Evolutionary conservation across 2,329 filamentous ascomycete genomes (phyloP).

Genomic region (Epichloe amarillans): DNA sequence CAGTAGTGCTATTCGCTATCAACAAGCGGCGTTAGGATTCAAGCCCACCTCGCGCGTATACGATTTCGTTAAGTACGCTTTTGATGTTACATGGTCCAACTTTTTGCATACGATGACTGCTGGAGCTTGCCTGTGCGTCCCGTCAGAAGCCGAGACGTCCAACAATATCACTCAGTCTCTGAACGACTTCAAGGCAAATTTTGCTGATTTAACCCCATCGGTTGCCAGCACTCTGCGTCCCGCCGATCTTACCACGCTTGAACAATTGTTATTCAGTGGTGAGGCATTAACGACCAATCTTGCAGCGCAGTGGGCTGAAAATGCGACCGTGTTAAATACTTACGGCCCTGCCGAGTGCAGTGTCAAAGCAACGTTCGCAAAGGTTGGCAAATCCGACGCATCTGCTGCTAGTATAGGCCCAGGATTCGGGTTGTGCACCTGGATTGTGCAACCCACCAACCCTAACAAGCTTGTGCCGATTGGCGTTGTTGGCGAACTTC

Average conservation of each 20-base stretch:
- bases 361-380: neutral
- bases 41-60: conserved; percentile 3
- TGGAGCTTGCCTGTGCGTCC: conserved; percentile 6
- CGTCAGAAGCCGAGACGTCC: conserved; percentile 26
- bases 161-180: conserved; percentile 30
- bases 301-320: conserved; percentile 1
- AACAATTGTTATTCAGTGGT: conserved; percentile 1
- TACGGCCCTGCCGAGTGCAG: conserved; percentile 6
- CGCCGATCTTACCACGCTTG: neutral
- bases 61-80: conserved; percentile 6
- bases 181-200: conserved; percentile 25
- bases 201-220: conserved; percentile 30
- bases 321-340: neutral
- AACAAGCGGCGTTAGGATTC: conserved; percentile 3
- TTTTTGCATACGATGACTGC: conserved; percentile 4
- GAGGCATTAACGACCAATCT: conserved; percentile 2
- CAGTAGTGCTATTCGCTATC: conserved; percentile 3
- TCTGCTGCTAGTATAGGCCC: conserved; percentile 2
- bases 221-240: conserved; percentile 22
- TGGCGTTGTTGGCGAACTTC: conserved; percentile 22
- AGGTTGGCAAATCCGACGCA: neutral
- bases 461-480: conserved; percentile 13
- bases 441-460: conserved; percentile 1
- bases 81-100: conserved; percentile 6
- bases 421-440: conserved; percentile 3